Conservation (phyloP, 768 basidiomycete genomes). For the Clitopilus passeckerianus region DNA sequence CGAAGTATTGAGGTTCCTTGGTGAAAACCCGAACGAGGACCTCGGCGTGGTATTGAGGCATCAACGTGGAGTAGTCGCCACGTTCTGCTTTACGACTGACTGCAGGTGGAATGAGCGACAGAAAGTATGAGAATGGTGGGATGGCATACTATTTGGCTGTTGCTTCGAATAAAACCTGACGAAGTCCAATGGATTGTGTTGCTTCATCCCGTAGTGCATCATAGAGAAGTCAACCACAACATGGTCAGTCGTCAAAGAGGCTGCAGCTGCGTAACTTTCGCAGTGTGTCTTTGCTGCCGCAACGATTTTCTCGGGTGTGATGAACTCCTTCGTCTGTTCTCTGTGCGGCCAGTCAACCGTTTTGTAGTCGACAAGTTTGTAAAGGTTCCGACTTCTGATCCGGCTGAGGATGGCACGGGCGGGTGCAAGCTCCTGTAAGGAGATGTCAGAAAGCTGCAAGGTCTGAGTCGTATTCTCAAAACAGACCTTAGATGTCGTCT, state of each 20-base stretch:
- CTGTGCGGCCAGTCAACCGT: slow-evolving; percentile 35
- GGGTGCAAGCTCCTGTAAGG: slow-evolving; percentile 48
- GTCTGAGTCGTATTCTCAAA: neutral
- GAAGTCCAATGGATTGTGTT: slow-evolving; percentile 60
- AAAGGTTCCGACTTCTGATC: slow-evolving; percentile 60
- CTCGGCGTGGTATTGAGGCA: slow-evolving; percentile 66
- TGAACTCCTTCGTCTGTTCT: slow-evolving; percentile 26
- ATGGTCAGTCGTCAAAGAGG: slow-evolving; percentile 36
- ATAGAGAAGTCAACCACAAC: slow-evolving; percentile 58
- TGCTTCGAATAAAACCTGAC: slow-evolving; percentile 75
- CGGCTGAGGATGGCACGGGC: slow-evolving; percentile 61
- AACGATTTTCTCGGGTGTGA: slow-evolving; percentile 41
- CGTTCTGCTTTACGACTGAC: slow-evolving; percentile 36
- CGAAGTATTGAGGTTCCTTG: slow-evolving; percentile 50
- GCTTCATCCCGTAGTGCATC: slow-evolving; percentile 79
- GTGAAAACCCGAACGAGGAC: slow-evolving; percentile 67
- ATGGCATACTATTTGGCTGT: slow-evolving; percentile 45
- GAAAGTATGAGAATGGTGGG: neutral
- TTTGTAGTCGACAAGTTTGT: slow-evolving; percentile 66
- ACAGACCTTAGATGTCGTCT: slow-evolving; percentile 19
- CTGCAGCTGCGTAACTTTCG: slow-evolving; percentile 20
- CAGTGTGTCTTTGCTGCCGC: slow-evolving; percentile 27
- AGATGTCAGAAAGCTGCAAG: neutral
- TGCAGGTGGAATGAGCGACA: slow-evolving; percentile 14
- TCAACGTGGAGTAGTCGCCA: slow-evolving; percentile 61